phyloP scores from a whole-genome alignment of 1,139 yeast species.

The Sugiyamaella castrensis region DNA sequence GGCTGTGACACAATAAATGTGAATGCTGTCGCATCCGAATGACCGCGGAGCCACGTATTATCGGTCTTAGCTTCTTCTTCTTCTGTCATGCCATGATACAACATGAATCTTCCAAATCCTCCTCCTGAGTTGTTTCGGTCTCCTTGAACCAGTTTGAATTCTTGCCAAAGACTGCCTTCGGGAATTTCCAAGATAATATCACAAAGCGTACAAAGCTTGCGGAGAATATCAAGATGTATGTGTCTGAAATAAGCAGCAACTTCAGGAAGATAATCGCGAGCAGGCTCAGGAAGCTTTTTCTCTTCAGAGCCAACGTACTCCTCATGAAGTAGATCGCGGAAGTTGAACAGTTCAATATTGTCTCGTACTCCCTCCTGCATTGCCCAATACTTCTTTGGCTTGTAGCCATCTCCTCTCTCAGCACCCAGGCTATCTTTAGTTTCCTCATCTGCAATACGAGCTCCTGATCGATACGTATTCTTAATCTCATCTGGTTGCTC shows the following conservation, averaged over 20 bases:
- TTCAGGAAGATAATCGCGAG: constrained; percentile 40
- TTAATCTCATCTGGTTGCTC: constrained; percentile 47
- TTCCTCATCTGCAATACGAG: constrained; percentile 39
- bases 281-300: constrained; percentile 41
- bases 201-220: constrained; percentile 40
- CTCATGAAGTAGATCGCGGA: constrained; percentile 41
- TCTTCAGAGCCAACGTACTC: constrained; percentile 34
- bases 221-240: constrained; percentile 33
- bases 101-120: constrained; percentile 45
- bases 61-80: constrained; percentile 33
- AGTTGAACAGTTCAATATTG: constrained; percentile 8
- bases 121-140: constrained; percentile 38
- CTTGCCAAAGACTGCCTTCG: constrained; percentile 42
- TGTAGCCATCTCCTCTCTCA: constrained; percentile 49
- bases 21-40: constrained; percentile 49
- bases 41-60: constrained; percentile 51
- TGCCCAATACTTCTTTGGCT: constrained; percentile 40
- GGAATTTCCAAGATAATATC: constrained; percentile 45
- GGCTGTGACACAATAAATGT: constrained; percentile 51
- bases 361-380: constrained; percentile 36
- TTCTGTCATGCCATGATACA: constrained; percentile 39
- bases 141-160: constrained; percentile 35
- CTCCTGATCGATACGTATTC: constrained; percentile 43
- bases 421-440: constrained; percentile 42
- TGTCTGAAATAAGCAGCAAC: constrained; percentile 37